Evolutionary conservation across 306 rosid species (phyloP), one percentile per base, ranked within the genome.

Genomic region (Vicia sativa): DNA sequence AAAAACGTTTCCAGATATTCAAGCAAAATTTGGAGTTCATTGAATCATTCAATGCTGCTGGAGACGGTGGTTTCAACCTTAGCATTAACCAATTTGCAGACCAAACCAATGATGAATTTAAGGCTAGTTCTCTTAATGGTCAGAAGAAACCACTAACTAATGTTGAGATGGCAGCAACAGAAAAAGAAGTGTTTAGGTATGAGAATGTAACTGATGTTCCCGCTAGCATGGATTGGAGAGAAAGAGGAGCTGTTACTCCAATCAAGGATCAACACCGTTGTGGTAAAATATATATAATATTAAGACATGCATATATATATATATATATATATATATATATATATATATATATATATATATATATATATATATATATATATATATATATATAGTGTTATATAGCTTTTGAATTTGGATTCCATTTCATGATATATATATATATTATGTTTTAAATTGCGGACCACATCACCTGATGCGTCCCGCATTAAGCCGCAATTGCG

Each of bases 251-350:
- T 38, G 73, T 73, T 26, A 73, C 70, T 61, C 75, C n/a, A 15
- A 69, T 79, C 77, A 72, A 68, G 25, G 34, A 72, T 12, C 74
- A 76, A 14, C 61, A 70, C n/a, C 25, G 6, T 2, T 76, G 87
- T 31, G 84, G 63, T 57, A 57, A 23, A 11, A 26, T 9, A 7
- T 15, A 48, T 3, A 0, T n/a, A 7, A 3, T 19, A 19, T 6
- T 1, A 52, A 10, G 31, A 4, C 58, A 25, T 7, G 60, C 60
- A 50, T 9, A 15, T n/a, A n/a, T n/a, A n/a, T n/a, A n/a, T n/a
- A n/a, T n/a, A n/a, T n/a, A n/a, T n/a, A n/a, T n/a, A n/a, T n/a
- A n/a, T n/a, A n/a, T n/a, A n/a, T n/a, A n/a, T n/a, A n/a, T n/a
- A n/a, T n/a, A n/a, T n/a, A n/a, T n/a, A n/a, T n/a, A n/a, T n/a